Conservation (phyloP, 2,329 filamentous ascomycete species). For the Calonectria multiphialidica region DNA sequence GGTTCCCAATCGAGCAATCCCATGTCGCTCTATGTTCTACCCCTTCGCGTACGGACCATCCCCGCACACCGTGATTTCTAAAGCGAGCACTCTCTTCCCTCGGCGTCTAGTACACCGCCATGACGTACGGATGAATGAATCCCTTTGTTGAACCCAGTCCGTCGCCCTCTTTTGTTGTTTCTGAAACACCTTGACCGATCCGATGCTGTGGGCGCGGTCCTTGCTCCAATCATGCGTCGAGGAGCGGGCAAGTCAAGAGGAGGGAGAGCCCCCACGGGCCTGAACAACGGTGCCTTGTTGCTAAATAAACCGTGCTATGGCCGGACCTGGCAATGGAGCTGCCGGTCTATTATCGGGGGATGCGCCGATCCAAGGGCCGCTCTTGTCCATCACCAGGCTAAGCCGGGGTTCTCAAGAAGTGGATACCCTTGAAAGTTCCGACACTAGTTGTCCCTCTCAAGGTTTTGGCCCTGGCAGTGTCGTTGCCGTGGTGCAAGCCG, state of each 20-base stretch:
- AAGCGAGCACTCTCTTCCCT: not conserved
- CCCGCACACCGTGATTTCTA: not conserved
- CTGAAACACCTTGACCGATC: not conserved
- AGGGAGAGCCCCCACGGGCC: not conserved
- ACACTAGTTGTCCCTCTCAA: not conserved
- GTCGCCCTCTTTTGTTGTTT: not conserved
- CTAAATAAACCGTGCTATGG: not conserved
- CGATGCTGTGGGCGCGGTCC: not conserved
- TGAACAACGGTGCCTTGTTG: not conserved
- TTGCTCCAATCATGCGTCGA: not conserved
- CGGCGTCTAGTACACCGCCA: not conserved
- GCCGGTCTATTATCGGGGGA: not conserved
- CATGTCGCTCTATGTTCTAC: not conserved
- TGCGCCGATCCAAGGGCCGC: slow-evolving; percentile 4
- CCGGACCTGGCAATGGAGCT: not conserved
- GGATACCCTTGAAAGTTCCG: not conserved
- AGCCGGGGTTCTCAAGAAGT: not conserved
- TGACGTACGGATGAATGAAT: not conserved
- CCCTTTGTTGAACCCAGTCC: not conserved
- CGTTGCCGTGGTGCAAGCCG: not conserved
- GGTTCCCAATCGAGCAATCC: not conserved
- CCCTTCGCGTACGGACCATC: not conserved
- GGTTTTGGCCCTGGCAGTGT: not conserved
- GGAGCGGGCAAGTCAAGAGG: not conserved
- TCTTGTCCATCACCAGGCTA: not conserved